A percentile compares a stretch with the other conserved stretches of the same genome.
phyloP scores from a whole-genome alignment of 129 eudicot genomes.

The Calendula officinalis region DNA sequence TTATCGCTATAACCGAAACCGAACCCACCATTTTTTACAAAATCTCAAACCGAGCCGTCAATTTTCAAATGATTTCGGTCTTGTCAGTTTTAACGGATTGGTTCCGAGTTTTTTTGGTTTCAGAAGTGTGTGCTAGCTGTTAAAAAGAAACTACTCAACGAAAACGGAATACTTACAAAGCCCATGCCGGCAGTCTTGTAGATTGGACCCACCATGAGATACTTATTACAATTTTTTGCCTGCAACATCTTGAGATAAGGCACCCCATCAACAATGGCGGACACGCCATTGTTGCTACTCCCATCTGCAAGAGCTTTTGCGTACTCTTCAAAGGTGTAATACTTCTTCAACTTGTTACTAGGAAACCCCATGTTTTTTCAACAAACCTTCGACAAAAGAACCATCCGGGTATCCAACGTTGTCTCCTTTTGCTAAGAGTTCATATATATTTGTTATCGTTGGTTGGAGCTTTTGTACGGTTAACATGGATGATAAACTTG shows the following conservation, averaged over 20 bases:
- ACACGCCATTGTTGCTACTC: slow-evolving; percentile 31
- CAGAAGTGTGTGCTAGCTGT: too few relatives aligned
- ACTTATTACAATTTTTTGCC: slow-evolving; percentile 36
- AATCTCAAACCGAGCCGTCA: too few relatives aligned
- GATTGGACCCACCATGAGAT: slow-evolving; percentile 37
- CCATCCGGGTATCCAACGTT: slow-evolving; percentile 39
- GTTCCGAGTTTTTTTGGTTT: too few relatives aligned
- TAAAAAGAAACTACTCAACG: too few relatives aligned
- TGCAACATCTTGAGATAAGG: slow-evolving; percentile 52
- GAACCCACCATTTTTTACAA: too few relatives aligned
- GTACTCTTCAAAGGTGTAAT: slow-evolving; percentile 23
- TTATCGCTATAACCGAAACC: too few relatives aligned
- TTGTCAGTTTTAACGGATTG: too few relatives aligned
- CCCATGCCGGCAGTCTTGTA: slow-evolving; percentile 50
- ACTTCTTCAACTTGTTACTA: slow-evolving; percentile 11
- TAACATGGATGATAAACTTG: slow-evolving; percentile 64
- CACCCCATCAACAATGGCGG: slow-evolving; percentile 54
- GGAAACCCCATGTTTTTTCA: slow-evolving; percentile 24
- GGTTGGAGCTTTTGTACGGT: slow-evolving; percentile 62
- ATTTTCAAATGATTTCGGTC: too few relatives aligned
- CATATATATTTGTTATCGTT: slow-evolving; percentile 30
- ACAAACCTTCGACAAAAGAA: slow-evolving; percentile 38
- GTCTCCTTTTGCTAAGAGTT: slow-evolving; percentile 32
- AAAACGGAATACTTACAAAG: slow-evolving; percentile 38
- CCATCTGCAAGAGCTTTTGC: slow-evolving; percentile 34